Conservation (phyloP, 1,284 basidiomycete species). For the Ustilago lituana region DNA sequence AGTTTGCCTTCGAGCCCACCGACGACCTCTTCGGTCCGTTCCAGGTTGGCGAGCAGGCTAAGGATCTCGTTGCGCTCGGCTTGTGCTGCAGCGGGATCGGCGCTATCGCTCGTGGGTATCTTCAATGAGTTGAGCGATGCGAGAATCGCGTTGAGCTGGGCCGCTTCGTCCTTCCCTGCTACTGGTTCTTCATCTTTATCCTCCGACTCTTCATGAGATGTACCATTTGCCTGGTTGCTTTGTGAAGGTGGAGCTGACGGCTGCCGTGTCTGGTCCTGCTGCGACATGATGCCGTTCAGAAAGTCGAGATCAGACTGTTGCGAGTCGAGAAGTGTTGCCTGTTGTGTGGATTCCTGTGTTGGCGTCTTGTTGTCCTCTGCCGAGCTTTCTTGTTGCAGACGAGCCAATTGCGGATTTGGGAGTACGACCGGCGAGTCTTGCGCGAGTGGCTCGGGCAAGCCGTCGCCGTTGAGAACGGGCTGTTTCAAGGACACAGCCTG, state of each 20-base stretch:
- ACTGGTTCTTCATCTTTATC: background rate
- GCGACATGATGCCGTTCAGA: constrained; percentile 36
- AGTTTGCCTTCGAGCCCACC: constrained; percentile 42
- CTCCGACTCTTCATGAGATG: background rate
- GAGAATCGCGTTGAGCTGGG: constrained; percentile 42
- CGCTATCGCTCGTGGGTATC: constrained; percentile 29
- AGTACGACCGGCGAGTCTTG: constrained; percentile 1
- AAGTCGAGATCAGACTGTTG: constrained; percentile 42
- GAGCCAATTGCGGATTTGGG: constrained; percentile 18
- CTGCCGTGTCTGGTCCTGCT: constrained; percentile 5
- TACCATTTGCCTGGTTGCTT: constrained; percentile 12
- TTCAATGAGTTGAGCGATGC: constrained; percentile 39
- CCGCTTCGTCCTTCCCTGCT: constrained; percentile 26
- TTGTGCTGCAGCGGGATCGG: constrained; percentile 24
- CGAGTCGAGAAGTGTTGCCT: constrained; percentile 18
- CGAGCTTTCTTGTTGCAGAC: constrained; percentile 11
- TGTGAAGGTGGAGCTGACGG: background rate
- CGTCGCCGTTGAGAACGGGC: constrained; percentile 30
- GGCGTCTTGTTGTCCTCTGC: constrained; percentile 27
- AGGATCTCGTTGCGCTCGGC: constrained; percentile 40
- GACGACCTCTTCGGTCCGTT: constrained; percentile 47
- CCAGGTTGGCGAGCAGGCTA: constrained; percentile 36
- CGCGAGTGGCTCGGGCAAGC: constrained; percentile 21
- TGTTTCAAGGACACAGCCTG: constrained; percentile 21
- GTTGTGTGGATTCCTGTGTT: constrained; percentile 33